Evolutionary conservation across 2,329 filamentous ascomycete genomes (phyloP).

Genomic region (Zymoseptoria pseudotritici): DNA sequence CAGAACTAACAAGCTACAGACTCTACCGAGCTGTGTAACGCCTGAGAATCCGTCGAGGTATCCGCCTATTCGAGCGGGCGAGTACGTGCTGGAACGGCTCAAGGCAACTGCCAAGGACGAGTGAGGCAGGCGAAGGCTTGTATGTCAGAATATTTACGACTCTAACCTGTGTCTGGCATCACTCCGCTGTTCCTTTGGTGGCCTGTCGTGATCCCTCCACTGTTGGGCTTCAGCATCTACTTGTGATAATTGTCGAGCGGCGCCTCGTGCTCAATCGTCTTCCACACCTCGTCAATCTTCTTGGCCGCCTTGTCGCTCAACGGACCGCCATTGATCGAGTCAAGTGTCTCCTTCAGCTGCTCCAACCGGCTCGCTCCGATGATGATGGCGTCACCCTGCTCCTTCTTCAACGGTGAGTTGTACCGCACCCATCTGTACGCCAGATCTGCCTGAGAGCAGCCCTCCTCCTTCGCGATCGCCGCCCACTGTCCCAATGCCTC

Average conservation of each 20-base stretch:
- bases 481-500: constrained; percentile 35
- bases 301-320: constrained; percentile 26
- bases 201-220: not conserved
- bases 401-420: constrained; percentile 31
- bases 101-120: constrained; percentile 10
- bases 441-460: constrained; percentile 33
- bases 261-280: constrained; percentile 30
- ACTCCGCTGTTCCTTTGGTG: constrained; percentile 36
- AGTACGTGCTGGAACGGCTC: constrained; percentile 34
- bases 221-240: not conserved
- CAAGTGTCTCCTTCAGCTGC: constrained; percentile 30
- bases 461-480: constrained; percentile 34
- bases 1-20: constrained; percentile 15
- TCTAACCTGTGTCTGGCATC: not conserved
- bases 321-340: constrained; percentile 25
- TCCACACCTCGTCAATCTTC: constrained; percentile 30
- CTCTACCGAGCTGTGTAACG: constrained; percentile 31
- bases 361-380: constrained; percentile 31
- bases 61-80: constrained; percentile 32
- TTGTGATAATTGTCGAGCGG: constrained; percentile 29
- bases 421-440: constrained; percentile 40
- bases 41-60: constrained; percentile 29
- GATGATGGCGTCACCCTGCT: constrained; percentile 37
- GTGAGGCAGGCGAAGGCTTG: not conserved
- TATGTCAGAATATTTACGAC: not conserved